These are phyloP conservation scores for Anthoceros angustus DNA, from an alignment of 225 moss, liverwort and hornwort genomes.

Conservation along the genomic window DNA sequence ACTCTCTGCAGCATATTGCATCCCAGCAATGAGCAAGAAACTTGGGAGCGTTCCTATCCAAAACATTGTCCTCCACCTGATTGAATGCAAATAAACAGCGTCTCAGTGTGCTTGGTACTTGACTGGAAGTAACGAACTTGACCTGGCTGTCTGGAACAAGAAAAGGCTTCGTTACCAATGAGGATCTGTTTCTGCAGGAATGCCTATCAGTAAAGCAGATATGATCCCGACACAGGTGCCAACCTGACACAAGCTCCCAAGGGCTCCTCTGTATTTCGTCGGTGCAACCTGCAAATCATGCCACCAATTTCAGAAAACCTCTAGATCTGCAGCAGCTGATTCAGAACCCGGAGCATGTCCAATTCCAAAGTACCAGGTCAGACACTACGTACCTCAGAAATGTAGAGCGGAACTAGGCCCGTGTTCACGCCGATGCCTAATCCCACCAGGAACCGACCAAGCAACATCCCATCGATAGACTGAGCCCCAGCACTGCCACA, in stretches of 20 bases:
- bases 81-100: conserved; percentile 7
- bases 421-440: conserved; percentile 97
- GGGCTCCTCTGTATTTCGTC: conserved; percentile 71
- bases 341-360: neutral
- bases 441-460: conserved; percentile 85
- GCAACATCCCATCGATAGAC: conserved; percentile 45
- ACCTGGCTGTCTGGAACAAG: neutral
- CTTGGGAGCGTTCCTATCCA: conserved; percentile 79
- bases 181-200: conserved; percentile 76
- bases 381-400: conserved; percentile 52
- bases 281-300: conserved; percentile 56
- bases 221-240: conserved; percentile 87
- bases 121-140: no score
- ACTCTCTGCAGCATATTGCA: conserved; percentile 79
- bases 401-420: conserved; percentile 77
- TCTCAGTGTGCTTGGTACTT: no score
- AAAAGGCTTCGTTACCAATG: conserved; percentile 47
- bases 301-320: no score
- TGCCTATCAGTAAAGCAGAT: conserved; percentile 52
- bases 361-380: neutral
- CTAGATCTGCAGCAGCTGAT: neutral
- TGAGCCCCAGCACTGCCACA: conserved; percentile 47
- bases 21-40: conserved; percentile 52
- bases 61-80: conserved; percentile 97
- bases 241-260: conserved; percentile 80